Evolutionary conservation across 1,139 yeast species (phyloP).

Genomic region (Suhomyces wounanorum): DNA sequence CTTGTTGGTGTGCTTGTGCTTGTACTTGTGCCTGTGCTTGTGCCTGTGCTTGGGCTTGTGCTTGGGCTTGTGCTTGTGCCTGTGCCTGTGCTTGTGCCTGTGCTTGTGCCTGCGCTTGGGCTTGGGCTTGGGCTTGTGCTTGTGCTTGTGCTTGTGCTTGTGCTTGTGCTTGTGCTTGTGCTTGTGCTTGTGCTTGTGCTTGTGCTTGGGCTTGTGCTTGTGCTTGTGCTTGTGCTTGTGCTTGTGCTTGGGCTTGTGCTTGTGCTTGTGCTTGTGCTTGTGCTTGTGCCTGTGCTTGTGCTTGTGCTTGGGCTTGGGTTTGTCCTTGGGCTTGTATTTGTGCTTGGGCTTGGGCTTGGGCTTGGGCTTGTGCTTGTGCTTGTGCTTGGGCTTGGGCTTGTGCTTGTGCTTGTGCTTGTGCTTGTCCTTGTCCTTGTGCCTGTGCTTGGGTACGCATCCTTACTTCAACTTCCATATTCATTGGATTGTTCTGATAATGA

Average conservation of each 20-base stretch:
- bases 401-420: not conserved
- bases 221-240: constrained; percentile 7
- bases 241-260: not conserved
- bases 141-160: not conserved
- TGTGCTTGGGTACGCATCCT: constrained; percentile 6
- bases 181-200: constrained; percentile 7
- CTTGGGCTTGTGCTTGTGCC: constrained; percentile 7
- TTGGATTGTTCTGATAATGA: constrained; percentile 13
- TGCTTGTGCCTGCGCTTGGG: constrained; percentile 2
- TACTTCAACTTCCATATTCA: constrained; percentile 4
- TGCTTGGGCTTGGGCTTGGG: not conserved
- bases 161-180: constrained; percentile 3
- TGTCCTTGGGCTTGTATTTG: not conserved
- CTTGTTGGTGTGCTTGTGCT: not conserved
- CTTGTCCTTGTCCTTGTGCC: not conserved
- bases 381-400: not conserved
- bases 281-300: not conserved
- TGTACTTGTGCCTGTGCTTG: not conserved
- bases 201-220: constrained; percentile 11
- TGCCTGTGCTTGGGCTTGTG: constrained; percentile 6
- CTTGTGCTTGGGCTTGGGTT: not conserved
- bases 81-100: constrained; percentile 11
- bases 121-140: not conserved
- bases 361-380: not conserved
- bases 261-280: not conserved